Evolutionary conservation across 495 filamentous ascomycete genomes (phyloP).

Genomic region (Annulohypoxylon maeteangense): DNA sequence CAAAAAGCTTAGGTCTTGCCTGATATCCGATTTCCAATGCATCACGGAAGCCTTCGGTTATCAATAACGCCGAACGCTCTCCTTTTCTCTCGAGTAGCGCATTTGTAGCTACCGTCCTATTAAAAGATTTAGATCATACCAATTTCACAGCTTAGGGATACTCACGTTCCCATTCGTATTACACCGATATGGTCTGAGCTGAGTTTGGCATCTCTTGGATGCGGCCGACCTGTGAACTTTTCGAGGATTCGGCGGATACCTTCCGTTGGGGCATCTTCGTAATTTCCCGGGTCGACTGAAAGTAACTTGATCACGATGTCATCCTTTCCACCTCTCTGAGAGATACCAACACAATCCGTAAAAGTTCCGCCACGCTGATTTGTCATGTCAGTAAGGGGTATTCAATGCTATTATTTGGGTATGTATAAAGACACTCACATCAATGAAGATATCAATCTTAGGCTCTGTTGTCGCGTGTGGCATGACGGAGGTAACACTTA

Average conservation of each 20-base stretch:
- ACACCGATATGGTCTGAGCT: slow-evolving; percentile 28
- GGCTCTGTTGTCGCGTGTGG: slow-evolving; percentile 20
- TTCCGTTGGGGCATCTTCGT: slow-evolving; percentile 86
- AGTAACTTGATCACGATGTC: slow-evolving; percentile 80
- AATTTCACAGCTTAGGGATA: background rate
- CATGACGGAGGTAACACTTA: slow-evolving; percentile 8
- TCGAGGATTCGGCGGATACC: slow-evolving; percentile 86
- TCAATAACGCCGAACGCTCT: slow-evolving; percentile 87
- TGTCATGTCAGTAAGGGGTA: slow-evolving; percentile 6
- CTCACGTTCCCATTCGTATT: slow-evolving; percentile 34
- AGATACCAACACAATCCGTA: slow-evolving; percentile 69
- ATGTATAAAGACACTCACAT: slow-evolving; percentile 15
- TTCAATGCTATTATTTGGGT: background rate
- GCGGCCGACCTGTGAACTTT: slow-evolving; percentile 59
- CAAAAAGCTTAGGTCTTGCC: slow-evolving; percentile 82
- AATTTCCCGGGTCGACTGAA: slow-evolving; percentile 87
- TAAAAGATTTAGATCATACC: background rate
- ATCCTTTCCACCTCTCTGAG: slow-evolving; percentile 52
- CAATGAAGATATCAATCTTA: slow-evolving; percentile 37
- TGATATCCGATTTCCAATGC: slow-evolving; percentile 86
- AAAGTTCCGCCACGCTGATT: slow-evolving; percentile 69
- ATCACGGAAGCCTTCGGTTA: slow-evolving; percentile 75
- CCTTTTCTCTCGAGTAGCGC: slow-evolving; percentile 92
- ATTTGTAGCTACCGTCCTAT: slow-evolving; percentile 81
- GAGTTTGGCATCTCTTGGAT: slow-evolving; percentile 60